phyloP scores from a whole-genome alignment of 2,329 filamentous ascomycete genomes.

The Cercospora sesami region DNA sequence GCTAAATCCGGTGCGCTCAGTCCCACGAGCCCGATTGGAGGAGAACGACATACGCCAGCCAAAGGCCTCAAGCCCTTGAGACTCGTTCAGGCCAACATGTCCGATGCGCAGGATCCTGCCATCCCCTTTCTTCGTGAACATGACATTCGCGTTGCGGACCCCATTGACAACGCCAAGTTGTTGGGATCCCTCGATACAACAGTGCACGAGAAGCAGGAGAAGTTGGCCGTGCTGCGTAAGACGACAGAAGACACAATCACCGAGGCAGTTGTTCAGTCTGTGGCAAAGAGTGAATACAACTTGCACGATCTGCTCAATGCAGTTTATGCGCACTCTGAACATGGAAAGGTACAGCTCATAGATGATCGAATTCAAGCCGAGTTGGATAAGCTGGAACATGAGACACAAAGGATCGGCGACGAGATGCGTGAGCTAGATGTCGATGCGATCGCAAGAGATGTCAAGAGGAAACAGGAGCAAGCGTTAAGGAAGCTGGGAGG shows the following conservation, averaged over 20 bases:
- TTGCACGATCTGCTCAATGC: conserved; percentile 41
- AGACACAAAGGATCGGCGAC: conserved; percentile 42
- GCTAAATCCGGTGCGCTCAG: conserved; percentile 9
- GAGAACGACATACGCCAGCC: conserved; percentile 12
- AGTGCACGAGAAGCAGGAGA: conserved; percentile 38
- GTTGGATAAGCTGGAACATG: conserved; percentile 41
- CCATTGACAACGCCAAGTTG: conserved; percentile 21
- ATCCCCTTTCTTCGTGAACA: conserved; percentile 34
- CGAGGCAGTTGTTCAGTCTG: conserved; percentile 39
- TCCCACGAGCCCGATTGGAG: conserved; percentile 35
- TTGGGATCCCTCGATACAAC: conserved; percentile 34
- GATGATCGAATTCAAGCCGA: conserved; percentile 33
- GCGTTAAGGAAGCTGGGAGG: conserved; percentile 14
- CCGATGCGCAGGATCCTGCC: conserved; percentile 35
- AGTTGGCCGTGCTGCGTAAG: conserved; percentile 39
- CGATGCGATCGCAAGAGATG: conserved; percentile 26
- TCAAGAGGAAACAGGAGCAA: conserved; percentile 28
- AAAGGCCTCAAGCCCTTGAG: conserved; percentile 37
- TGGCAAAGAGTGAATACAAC: conserved; percentile 42
- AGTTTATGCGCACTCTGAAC: conserved; percentile 41
- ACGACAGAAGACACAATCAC: conserved; percentile 39
- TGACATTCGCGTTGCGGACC: conserved; percentile 31
- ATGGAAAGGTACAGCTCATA: conserved; percentile 25
- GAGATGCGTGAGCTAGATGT: conserved; percentile 41
- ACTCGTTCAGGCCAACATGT: conserved; percentile 36